Base-by-base conservation (phyloP, 345 rosid genomes). In the Euphorbia peplus region DNA sequence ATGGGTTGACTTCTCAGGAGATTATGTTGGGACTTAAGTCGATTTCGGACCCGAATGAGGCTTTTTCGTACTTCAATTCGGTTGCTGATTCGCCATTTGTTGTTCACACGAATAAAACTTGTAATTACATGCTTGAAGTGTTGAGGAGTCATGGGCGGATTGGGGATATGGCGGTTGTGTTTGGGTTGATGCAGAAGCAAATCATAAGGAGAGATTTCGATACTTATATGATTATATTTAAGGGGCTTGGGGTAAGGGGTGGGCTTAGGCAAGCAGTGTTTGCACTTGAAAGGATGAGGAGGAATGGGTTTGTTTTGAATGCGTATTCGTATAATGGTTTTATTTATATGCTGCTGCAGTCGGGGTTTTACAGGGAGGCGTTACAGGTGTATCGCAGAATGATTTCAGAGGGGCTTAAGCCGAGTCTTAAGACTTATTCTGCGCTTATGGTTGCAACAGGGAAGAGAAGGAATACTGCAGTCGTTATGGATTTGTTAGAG, bases 371-470 rank as follows among this genome's bases (percentile, higher is more conserved):
- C 16, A 73, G 72, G 69, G 91, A 91, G 78, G 95, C 92, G 42
- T 75, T 93, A 77, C 81, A 74, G 67, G 85, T 84, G 55, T 88
- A 91, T 56, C 82, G 80, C 71, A 84, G 85, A 75, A 88, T 89
- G 96, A 61, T 89, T 19, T 88, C 85, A 2, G 90, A 91, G 70
- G 96, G 91, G 75, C 80, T 87, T 67, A 93, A 84, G 81, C 98
- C 96, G 66, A 91, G 96, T 70, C 75, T 93, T 77, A 92, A 93
- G 88, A 89, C 98, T 57, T 93, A 89, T 71, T 93, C 96, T 1
- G 88, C 97, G 0, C 90, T 93, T 56, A 86, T 93, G 98, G 98
- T 90, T 10, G 97, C 92, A 9, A 73, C 76, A 19, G 97, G 98
- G 71, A 93, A 88, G 85, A 86, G 91, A 83, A 86, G 89, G 81